phyloP scores from a whole-genome alignment of 352 stramenopile genomes.

The Phytophthora lateralis region DNA sequence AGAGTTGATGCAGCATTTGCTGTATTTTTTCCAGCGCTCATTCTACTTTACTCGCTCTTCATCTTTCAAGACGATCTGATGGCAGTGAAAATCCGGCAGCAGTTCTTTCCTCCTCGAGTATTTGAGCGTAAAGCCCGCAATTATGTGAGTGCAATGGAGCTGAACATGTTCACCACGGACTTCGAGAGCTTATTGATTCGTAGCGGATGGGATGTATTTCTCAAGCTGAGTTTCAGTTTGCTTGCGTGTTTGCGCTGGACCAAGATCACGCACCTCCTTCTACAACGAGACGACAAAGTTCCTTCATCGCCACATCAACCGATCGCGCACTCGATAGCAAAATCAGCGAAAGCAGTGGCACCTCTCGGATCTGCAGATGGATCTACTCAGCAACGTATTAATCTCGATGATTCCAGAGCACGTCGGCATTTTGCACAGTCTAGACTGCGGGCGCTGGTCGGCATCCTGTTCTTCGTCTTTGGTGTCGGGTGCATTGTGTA shows the following conservation, averaged over 20 bases:
- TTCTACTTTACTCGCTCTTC: constrained; percentile 32
- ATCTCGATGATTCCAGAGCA: background rate
- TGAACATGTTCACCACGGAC: constrained; percentile 44
- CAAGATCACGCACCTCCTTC: constrained; percentile 28
- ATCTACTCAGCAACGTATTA: background rate
- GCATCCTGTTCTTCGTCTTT: constrained; percentile 34
- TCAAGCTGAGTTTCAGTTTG: constrained; percentile 41
- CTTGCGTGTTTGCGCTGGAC: constrained; percentile 36
- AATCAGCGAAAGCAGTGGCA: constrained; percentile 6
- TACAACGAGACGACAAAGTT: constrained; percentile 11
- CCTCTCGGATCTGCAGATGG: constrained; percentile 2
- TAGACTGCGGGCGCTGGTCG: constrained; percentile 21
- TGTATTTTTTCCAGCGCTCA: constrained; percentile 42
- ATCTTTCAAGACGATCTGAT: constrained; percentile 43
- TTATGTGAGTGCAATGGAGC: constrained; percentile 31
- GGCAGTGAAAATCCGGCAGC: constrained; percentile 37
- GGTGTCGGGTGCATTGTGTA: constrained; percentile 30
- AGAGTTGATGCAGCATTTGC: constrained; percentile 46
- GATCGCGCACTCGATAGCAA: background rate
- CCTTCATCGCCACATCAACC: background rate
- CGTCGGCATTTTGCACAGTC: background rate
- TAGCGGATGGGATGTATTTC: constrained; percentile 18
- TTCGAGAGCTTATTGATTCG: constrained; percentile 37
- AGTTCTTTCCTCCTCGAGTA: constrained; percentile 41
- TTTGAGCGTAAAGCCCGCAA: constrained; percentile 46